phyloP scores from a whole-genome alignment of 2,329 filamentous ascomycete species.

The Fusarium mexicanum region DNA sequence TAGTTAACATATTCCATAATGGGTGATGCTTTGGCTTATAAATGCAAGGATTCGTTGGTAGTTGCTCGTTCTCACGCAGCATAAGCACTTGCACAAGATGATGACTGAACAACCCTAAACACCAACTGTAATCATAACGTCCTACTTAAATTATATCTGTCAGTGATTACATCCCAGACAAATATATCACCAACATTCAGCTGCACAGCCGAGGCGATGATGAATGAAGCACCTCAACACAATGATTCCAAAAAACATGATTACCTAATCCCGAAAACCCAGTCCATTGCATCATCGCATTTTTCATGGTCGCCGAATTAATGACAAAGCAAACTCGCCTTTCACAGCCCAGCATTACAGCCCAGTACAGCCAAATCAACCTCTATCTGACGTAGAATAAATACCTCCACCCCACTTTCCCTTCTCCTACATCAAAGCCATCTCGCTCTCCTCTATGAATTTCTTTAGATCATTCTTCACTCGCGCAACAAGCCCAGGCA shows the following conservation, averaged over 20 bases:
- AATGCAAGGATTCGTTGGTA: background rate
- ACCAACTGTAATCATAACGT: background rate
- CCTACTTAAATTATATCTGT: background rate
- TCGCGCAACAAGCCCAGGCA: conserved; percentile 67
- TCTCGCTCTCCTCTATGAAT: conserved; percentile 60
- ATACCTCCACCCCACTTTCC: conserved; percentile 24
- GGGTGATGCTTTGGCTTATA: background rate
- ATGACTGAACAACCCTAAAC: background rate
- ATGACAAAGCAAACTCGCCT: conserved; percentile 35
- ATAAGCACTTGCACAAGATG: background rate
- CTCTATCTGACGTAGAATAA: conserved; percentile 25
- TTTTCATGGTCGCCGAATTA: conserved; percentile 3
- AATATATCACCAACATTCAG: background rate
- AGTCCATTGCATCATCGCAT: conserved; percentile 41
- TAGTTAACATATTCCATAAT: background rate
- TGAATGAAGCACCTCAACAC: background rate
- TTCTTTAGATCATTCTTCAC: conserved; percentile 79
- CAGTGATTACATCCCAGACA: background rate
- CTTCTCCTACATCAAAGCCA: conserved; percentile 3
- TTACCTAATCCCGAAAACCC: conserved; percentile 8
- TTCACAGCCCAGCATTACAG: background rate
- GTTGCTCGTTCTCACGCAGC: background rate
- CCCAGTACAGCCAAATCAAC: background rate
- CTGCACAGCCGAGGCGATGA: background rate
- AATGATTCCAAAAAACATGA: conserved; percentile 20